Percentiles rank a stretch among this genome's conserved stretches.
Evolutionary conservation across 106 monocot species (phyloP).

Genomic region (Agapanthus africanus): DNA sequence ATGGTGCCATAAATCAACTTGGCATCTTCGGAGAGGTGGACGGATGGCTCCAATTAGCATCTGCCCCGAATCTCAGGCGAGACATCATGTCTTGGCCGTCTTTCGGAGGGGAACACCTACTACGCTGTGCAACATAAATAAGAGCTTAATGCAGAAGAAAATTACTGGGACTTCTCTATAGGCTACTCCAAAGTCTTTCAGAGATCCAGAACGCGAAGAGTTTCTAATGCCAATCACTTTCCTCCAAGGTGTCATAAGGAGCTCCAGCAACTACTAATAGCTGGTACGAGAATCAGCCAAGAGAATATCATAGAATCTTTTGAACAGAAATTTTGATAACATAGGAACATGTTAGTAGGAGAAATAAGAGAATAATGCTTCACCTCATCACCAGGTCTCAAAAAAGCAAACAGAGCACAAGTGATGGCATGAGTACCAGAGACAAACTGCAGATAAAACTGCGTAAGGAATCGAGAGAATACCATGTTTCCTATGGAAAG

Average conservation of each 20-base stretch:
- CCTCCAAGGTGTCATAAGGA: slow-evolving; percentile 92
- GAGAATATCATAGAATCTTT: slow-evolving; percentile 10
- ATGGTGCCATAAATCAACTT: too few relatives aligned
- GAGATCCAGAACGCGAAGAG: slow-evolving; percentile 48
- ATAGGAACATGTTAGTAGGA: neutral
- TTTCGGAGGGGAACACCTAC: too few relatives aligned
- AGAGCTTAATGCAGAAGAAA: neutral
- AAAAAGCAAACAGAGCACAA: slow-evolving; percentile 79
- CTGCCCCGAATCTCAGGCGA: too few relatives aligned
- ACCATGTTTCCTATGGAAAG: neutral
- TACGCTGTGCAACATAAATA: neutral
- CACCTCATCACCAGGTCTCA: slow-evolving; percentile 91
- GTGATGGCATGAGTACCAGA: slow-evolving; percentile 93
- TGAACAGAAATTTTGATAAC: neutral
- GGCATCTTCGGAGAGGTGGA: too few relatives aligned
- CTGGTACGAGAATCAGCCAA: slow-evolving; percentile 32
- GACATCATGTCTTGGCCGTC: too few relatives aligned
- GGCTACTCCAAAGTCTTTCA: slow-evolving; percentile 69
- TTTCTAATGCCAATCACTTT: slow-evolving; percentile 90
- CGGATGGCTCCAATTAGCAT: too few relatives aligned
- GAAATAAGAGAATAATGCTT: slow-evolving; percentile 1
- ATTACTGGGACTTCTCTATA: slow-evolving; percentile 76
- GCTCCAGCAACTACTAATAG: slow-evolving; percentile 81
- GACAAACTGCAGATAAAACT: slow-evolving; percentile 65
- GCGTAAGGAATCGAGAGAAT: neutral